Base-by-base conservation (phyloP, 768 basidiomycete genomes). In the Psilocybe sp. region DNA sequence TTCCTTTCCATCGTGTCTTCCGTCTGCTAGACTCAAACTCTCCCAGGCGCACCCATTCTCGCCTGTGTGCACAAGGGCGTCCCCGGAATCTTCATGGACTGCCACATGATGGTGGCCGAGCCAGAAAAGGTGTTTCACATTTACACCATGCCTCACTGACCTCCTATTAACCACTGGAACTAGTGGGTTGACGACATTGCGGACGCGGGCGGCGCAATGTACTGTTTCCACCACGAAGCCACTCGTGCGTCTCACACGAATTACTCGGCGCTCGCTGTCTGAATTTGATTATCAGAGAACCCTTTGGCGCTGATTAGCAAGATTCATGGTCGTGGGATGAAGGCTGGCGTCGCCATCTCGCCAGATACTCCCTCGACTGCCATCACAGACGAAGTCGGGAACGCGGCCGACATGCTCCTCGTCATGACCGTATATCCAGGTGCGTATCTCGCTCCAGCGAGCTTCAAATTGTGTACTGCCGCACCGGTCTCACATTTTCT, bases 361-460 rank as follows among this genome's bases (percentile, higher is more conserved):
- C 97, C 97, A 1, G 89, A 92, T 60, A 98, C 97, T 0, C 90
- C 91, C 10, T 87, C 93, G 18, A 77, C 82, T 3, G 88, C 85
- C 37, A 94, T 99, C 65, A 87, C 92, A 44, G 85, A 95, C 63
- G 83, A 83, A 42, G 76, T 98, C 42, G 96, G 77, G n/a, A 61
- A 82, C 11, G 81, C 80, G 4, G 93, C 87, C 5, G 95, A 98
- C 65, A 92, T 98, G 90, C 79, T 98, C 32, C 83, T 98, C 53
- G 95, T 98, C 60, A 98, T 98, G 96, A 98, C 96, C 8, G 95
- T 99, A 19, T 87, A 92, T 63, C 96, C 95, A 40, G 96, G 89
- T 87, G 56, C 61, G 46, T 23, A n/a, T 12, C 11, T 4, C 18
- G 18, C 19, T 47, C 33, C n/a, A 16, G 32, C 8, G 14, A 13